Base-by-base conservation (phyloP, 352 stramenopile genomes). In the Pythium periplocum region DNA sequence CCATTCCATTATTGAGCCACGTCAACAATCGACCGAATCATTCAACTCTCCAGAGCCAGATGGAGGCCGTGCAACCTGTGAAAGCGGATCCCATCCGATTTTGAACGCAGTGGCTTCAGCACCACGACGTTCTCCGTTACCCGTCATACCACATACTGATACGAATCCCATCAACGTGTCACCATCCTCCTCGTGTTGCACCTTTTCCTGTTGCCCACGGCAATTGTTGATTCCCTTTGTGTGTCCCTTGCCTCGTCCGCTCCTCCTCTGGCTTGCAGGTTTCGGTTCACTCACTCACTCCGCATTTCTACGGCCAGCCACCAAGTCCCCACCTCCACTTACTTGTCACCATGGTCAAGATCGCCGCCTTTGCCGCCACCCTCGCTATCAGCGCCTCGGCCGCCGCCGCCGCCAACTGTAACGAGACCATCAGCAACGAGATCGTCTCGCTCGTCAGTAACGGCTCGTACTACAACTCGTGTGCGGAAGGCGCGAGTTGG, bases 401-500 rank as follows among this genome's bases (percentile, higher is more conserved):
- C 10, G 53, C 32, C 4, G 46, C 36, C 34, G 44, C 49, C 17
- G 40, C 50, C 6, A 52, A 45, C 3, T 85, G 77, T 61, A 48
- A 66, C 11, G 35, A 68, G 10, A 59, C 67, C 40, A 55, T 84
- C 6, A 75, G 51, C 49, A 55, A 65, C 17, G 5, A 55, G 7
- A 68, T 75, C 48, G 66, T 76, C 39, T 62, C 70, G 5, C 59
- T 62, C 38, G 55, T 83, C 41, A 61, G 67, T 53, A 83, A 87
- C 55, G 67, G 55, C 44, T 71, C 66, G 11, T 79, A 75, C 60
- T 83, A 74, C 54, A 57, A 73, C 59, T 73, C 68, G 53, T 87
- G 77, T 52, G 73, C 64, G 2, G 51, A 61, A 12, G 73, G 66
- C 53, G 59, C 59, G 39, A 81, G 64, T 0, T 87, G 78, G 61